Evolutionary conservation across 2,329 filamentous ascomycete genomes (phyloP).

Genomic region (Claviceps quebecensis): DNA sequence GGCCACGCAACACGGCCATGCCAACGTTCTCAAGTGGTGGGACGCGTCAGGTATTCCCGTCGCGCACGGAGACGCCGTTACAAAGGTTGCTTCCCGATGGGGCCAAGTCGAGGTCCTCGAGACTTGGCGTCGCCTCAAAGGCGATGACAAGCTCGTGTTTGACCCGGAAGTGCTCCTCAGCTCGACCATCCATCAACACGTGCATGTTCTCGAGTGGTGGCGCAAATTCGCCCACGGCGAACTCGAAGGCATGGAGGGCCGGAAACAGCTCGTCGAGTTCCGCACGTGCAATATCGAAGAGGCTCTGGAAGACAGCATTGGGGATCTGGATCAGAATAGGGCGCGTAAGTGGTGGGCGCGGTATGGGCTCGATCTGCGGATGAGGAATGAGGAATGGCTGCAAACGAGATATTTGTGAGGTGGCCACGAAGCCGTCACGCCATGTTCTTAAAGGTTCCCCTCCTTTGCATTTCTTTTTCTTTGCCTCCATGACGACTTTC

Average conservation of each 20-base stretch:
- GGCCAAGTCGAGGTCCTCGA: conserved; percentile 75
- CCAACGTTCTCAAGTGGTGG: conserved; percentile 76
- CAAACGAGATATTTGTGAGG: conserved; percentile 47
- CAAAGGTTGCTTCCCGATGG: conserved; percentile 71
- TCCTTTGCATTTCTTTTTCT: too few species aligned
- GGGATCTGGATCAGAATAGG: conserved; percentile 44
- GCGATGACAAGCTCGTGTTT: conserved; percentile 53
- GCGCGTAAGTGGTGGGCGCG: conserved; percentile 79
- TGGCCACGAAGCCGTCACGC: not conserved
- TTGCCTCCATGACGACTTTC: too few species aligned
- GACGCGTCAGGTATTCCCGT: conserved; percentile 66
- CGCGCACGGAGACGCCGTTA: conserved; percentile 66
- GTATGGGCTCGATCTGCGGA: conserved; percentile 68
- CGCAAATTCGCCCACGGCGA: conserved; percentile 49
- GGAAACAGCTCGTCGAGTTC: conserved; percentile 65
- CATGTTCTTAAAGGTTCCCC: too few species aligned
- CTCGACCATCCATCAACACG: conserved; percentile 75
- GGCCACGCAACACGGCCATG: conserved; percentile 70
- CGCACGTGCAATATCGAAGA: conserved; percentile 94
- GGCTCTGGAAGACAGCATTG: conserved; percentile 75
- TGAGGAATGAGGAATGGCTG: conserved; percentile 84
- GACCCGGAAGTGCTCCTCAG: conserved; percentile 74
- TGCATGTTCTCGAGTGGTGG: conserved; percentile 87
- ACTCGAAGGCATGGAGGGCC: conserved; percentile 38
- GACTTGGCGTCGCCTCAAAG: conserved; percentile 62